Conservation (phyloP, 371 early-diverging fungal species). For the Apophysomyces sp. region DNA sequence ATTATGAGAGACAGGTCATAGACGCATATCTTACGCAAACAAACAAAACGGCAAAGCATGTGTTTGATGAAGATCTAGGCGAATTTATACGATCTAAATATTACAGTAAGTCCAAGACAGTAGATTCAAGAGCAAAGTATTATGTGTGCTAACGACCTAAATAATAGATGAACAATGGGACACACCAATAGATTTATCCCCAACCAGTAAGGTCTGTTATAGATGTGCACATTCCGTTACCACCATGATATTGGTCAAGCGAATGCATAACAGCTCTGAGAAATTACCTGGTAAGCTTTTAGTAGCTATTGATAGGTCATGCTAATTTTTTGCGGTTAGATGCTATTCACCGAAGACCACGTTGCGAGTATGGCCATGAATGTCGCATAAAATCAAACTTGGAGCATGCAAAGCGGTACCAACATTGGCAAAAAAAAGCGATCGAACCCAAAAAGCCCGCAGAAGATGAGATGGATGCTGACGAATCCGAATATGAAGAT, state of each 20-base stretch:
- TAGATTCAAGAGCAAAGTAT: neutral
- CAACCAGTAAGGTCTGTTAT: constrained; percentile 31
- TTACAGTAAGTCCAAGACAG: constrained; percentile 30
- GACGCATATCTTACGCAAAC: constrained; percentile 23
- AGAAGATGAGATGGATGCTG: neutral
- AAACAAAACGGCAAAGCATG: constrained; percentile 14
- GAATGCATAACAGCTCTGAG: constrained; percentile 5
- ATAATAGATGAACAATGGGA: neutral
- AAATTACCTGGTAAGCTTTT: constrained; percentile 16
- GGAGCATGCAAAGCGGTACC: constrained; percentile 38
- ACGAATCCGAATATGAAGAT: neutral
- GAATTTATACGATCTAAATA: constrained; percentile 10
- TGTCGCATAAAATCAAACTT: constrained; percentile 33
- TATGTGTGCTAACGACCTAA: neutral
- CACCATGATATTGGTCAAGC: constrained; percentile 26
- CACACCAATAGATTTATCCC: neutral
- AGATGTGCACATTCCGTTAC: constrained; percentile 30
- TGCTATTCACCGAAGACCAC: constrained; percentile 15
- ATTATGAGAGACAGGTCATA: constrained; percentile 22
- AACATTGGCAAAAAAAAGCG: constrained; percentile 36
- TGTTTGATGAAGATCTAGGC: constrained; percentile 24
- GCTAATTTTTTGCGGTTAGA: neutral
- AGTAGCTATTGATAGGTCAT: neutral
- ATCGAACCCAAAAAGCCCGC: neutral
- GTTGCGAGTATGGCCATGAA: constrained; percentile 45